Base-by-base conservation (phyloP, 306 rosid species). In the Trifolium dubium region DNA sequence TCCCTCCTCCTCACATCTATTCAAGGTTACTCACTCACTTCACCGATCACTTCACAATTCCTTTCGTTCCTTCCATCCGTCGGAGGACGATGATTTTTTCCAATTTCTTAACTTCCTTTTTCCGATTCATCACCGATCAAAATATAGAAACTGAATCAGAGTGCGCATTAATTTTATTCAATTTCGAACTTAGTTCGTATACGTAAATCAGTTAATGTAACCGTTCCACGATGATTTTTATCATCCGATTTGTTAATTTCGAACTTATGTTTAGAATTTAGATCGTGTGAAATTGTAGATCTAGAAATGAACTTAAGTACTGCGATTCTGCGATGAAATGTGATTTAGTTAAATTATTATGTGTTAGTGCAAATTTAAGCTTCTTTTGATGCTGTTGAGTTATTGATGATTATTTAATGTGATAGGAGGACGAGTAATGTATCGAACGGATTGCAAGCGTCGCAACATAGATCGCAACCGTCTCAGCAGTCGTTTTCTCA, bases 401-500 rank as follows among this genome's bases (percentile, higher is more conserved):
- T 75, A 2, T 14, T 63, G 55, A 15, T 67, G 64, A 14, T 31
- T 47, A 47, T 41, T 47, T 67, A 39, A 64, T 11, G 5, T 63
- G 30, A 19, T 31, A 69, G 97, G 88, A 88, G 86, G 74, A 55
- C 84, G 68, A 92, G 67, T 76, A 72, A 64, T 66, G 73, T 50
- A 6, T 59, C 87, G 5, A 80, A 80, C 29, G 99, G 98, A 81
- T 66, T 86, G 74, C 95, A 88, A 83, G 81, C 78, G 17, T 88
- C 97, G 17, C 98, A 92, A 87, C 83, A 82, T 69, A 93, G 95
- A 19, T 89, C 98, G 8, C 97, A 94, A 73, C 88, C 73, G 13
- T 94, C 99, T 15, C 96, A 90, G 75, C 99, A 86, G 77, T 92
- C 99, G 63, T 81, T 84, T 76, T 95, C 99, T 53, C 98, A 88